Base-by-base conservation (phyloP, 352 stramenopile species). In the Globisporangium splendens region DNA sequence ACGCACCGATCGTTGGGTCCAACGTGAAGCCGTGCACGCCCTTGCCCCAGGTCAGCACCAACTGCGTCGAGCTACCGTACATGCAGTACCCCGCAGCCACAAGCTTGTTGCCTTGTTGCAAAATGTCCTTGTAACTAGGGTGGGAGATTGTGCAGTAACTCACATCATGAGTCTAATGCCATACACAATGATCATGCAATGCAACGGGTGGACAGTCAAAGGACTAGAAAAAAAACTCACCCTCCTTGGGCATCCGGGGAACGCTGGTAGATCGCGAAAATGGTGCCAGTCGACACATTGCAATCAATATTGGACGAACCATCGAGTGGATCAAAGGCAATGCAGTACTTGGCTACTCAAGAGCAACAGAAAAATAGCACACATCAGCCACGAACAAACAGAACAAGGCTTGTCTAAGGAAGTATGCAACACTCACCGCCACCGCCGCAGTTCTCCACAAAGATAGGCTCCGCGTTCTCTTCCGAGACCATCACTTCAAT, bases 251-350 rank as follows among this genome's bases (percentile, higher is more conserved):
- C 73, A 56, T 61, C 65, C 38, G 58, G 57, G 35, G 89, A 72
- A 54, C 88, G 91, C 64, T 98, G 85, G 72, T 98, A 99, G 42
- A 99, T 98, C 56, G 87, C 91, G 70, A 99, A 99, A 72, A 99
- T 99, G 43, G 96, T 99, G 54, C 97, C 97, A 28, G 98, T 98
- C 47, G 95, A 99, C 33, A 99, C 96, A 71, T 99, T 99, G 74
- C 96, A 99, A 77, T 99, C 97, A 90, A 99, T 99, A 79, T 99
- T 99, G 50, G 89, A 98, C 20, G 95, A 99, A 46, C 97, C 97
- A 71, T 99, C 97, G 0, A 99, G 80, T 48, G 97, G 97, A 70
- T 99, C 97, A 64, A 99, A 99, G 8, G 95, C 96, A 61, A 99
- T 98, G 77, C 94, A 98, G 86, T 98, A 99, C 77, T 97, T 93